Conservation (phyloP, 768 basidiomycete species). For the Roridomyces roridus region DNA sequence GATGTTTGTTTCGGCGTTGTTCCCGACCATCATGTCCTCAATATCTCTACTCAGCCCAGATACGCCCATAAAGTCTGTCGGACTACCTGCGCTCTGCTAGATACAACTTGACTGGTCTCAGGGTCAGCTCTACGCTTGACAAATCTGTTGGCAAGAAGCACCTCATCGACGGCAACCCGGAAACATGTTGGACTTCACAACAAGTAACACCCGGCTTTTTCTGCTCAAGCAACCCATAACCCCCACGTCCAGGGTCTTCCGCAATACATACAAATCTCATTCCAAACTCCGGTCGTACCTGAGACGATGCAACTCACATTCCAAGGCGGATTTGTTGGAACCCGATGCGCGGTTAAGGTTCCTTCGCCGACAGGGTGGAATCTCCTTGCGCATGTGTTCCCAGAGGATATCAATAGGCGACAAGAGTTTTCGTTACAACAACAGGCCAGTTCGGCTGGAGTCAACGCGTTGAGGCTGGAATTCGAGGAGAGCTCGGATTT, state of each 20-base stretch:
- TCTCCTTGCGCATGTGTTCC: slow-evolving; percentile 63
- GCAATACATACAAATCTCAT: slow-evolving; percentile 74
- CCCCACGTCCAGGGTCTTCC: slow-evolving; percentile 65
- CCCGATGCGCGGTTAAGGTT: slow-evolving; percentile 58
- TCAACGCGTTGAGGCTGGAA: slow-evolving; percentile 63
- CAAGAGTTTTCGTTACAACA: slow-evolving; percentile 63
- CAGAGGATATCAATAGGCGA: slow-evolving; percentile 79
- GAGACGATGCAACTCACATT: slow-evolving; percentile 68
- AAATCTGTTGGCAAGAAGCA: slow-evolving; percentile 75
- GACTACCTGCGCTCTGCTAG: not conserved
- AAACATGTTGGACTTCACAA: slow-evolving; percentile 87
- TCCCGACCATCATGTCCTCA: slow-evolving; percentile 19
- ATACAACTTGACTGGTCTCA: slow-evolving; percentile 33
- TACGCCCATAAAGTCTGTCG: slow-evolving; percentile 59
- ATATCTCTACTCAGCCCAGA: slow-evolving; percentile 48
- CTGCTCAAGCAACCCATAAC: slow-evolving; percentile 4
- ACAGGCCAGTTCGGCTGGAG: slow-evolving; percentile 31
- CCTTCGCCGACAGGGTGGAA: slow-evolving; percentile 51
- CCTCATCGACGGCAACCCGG: slow-evolving; percentile 71
- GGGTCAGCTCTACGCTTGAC: slow-evolving; percentile 83
- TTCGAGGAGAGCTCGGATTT: slow-evolving; percentile 88
- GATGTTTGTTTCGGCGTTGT: no score
- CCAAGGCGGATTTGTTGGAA: slow-evolving; percentile 88
- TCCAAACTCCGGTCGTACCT: slow-evolving; percentile 59
- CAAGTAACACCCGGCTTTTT: slow-evolving; percentile 50